Evolutionary conservation across 2,329 filamentous ascomycete genomes (phyloP), one percentile per base, ranked within the genome.

Genomic region (Cladophialophora immunda): DNA sequence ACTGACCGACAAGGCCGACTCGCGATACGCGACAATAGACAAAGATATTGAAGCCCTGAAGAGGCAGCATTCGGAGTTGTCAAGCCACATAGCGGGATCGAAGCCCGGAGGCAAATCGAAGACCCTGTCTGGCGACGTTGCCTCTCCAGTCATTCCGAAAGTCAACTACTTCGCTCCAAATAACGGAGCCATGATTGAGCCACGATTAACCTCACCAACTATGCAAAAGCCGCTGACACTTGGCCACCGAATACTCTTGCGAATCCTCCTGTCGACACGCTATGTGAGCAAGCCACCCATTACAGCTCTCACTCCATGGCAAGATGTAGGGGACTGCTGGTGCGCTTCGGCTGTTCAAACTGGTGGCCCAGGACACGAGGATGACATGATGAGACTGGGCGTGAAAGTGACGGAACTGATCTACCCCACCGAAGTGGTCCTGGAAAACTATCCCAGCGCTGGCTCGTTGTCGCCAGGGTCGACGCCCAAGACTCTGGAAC

Each of bases 241-340:
- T n/a, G 25, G 73, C 4, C 64, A 73, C 54, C 62, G 73, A 65
- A 15, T 73, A 63, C 63, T 72, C 13, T 67, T 72, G 11, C 57
- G 65, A n/a, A 53, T 68, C n/a, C 22, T 68, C 6, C 65, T 69
- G 22, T 41, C 68, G 25, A 62, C 63, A 17, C 55, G 64, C n/a
- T 69, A 68, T 41, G 41, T 70, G 25, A 58, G 64, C 60, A 59
- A 54, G 22, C 79, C 83, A 0, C 83, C 85, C 0, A 73, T 80
- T n/a, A 77, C 83, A 0, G 92, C 91, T 0, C 82, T 97, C 1
- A 76, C 79, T 1, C 79, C 82, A 3, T 97, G 94, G 93, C 82
- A 89, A 9, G 92, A 97, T 57, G 85, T 90, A 36, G 92, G 91
- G 22, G 92, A 98, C 68, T 96, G 93, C 78, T 98, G 93, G 91